Conservation (phyloP, 1,284 basidiomycete genomes). For the Ceratobasidium sp. region DNA sequence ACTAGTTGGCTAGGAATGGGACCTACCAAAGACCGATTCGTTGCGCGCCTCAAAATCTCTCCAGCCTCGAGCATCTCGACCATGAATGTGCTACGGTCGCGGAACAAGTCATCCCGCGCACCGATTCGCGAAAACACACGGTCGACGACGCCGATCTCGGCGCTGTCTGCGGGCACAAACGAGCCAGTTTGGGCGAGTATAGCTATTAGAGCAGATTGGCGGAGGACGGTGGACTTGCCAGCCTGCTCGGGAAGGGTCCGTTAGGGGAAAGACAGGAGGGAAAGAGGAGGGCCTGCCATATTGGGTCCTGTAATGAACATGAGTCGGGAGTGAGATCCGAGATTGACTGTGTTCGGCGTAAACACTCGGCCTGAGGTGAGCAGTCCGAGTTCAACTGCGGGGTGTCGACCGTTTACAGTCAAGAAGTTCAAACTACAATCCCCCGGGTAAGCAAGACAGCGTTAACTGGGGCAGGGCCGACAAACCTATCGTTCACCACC, state of each 20-base stretch:
- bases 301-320: slow-evolving; percentile 94
- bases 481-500: slow-evolving; percentile 72
- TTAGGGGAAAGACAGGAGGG: background rate
- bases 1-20: slow-evolving; percentile 7
- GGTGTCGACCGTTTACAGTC: slow-evolving; percentile 81
- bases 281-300: slow-evolving; percentile 74
- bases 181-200: slow-evolving; percentile 94
- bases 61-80: slow-evolving; percentile 90
- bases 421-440: slow-evolving; percentile 34
- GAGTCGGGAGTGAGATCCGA: slow-evolving; percentile 70
- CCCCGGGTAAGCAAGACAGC: background rate
- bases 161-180: slow-evolving; percentile 89
- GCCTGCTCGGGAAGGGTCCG: slow-evolving; percentile 17
- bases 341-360: slow-evolving; percentile 80
- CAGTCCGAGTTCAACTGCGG: slow-evolving; percentile 91
- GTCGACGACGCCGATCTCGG: slow-evolving; percentile 87
- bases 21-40: slow-evolving; percentile 79
- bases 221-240: slow-evolving; percentile 89
- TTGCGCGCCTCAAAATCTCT: slow-evolving; percentile 84
- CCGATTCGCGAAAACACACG: slow-evolving; percentile 94
- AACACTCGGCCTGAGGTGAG: slow-evolving; percentile 79
- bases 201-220: slow-evolving; percentile 90
- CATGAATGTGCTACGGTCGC: slow-evolving; percentile 94
- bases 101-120: slow-evolving; percentile 93
- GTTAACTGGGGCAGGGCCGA: background rate